Base-by-base conservation (phyloP, 176 grass and related monocot species). In the Oropetium thomaeum region DNA sequence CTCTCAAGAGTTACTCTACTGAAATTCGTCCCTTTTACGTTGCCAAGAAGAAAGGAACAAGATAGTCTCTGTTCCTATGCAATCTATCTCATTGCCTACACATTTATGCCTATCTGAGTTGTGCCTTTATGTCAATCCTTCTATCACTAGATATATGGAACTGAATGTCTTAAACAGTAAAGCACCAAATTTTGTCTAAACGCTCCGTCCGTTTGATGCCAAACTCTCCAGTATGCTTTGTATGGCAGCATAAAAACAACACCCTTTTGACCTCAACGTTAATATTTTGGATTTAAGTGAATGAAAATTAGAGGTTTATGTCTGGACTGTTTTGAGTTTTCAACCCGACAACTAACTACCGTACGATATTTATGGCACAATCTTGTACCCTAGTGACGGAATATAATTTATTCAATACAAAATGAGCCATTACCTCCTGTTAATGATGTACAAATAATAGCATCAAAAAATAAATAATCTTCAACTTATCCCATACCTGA, bases 1-100 rank as follows among this genome's bases (percentile, higher is more conserved):
- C 35, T 82, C 14, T 65, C 23, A 67, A 58, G 32, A 67, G 37
- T 60, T 68, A 47, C 6, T 35, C 59, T 77, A 38, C 45, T 57
- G 16, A 71, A 65, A 45, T 75, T 26, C 29, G 11, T 54, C 16
- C 11, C 16, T 68, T 65, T 54, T 47, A 44, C 41, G 13, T 57
- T 17, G n/a, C 51, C 4, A 8, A 9, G 47, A 23, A 54, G 23
- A 57, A 57, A 53, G 14, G 3, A 25, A 57, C 0, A 27, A 27
- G 55, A 71, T 4, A 38, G n/a, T 4, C 10, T 39, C 2, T 34
- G 35, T 67, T 58, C 54, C 47, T 29, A 28, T 27, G 23, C 42
- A 15, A 49, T 82, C 19, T 67, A 23, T 58, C 62, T 40, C 47
- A 58, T 47, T 58, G 12, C 62, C 9, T 59, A 51, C 38, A 12